These are phyloP conservation scores for Neurospora cerealis DNA, from an alignment of 495 filamentous ascomycete species.

Conservation along the genomic window DNA sequence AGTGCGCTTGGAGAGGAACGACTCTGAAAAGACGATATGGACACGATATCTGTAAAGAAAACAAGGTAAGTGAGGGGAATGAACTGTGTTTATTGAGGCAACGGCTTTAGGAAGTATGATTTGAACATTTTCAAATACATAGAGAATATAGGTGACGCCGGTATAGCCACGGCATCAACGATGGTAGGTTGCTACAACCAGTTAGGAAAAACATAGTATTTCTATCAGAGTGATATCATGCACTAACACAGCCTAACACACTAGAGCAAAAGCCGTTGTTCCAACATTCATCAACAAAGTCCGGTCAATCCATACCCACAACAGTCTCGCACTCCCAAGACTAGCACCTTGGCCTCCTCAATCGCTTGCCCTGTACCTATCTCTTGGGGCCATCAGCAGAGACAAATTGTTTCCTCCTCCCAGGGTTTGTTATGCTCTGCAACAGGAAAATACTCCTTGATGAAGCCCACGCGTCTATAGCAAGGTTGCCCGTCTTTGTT, in stretches of 20 bases:
- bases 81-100: too few relatives aligned
- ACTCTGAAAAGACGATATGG: neutral
- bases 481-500: neutral
- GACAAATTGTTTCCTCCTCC: neutral
- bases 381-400: neutral
- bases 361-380: neutral
- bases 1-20: neutral
- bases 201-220: neutral
- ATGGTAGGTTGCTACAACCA: accelerated
- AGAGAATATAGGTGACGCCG: too few relatives aligned
- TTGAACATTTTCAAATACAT: too few relatives aligned
- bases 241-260: neutral
- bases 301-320: neutral
- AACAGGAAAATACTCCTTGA: accelerated
- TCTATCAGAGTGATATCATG: accelerated
- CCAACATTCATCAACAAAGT: neutral
- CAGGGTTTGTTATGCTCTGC: too few relatives aligned
- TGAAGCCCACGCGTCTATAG: neutral
- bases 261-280: neutral
- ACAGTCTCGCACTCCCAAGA: neutral
- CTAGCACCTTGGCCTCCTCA: accelerated
- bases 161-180: neutral
- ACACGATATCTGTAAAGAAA: neutral
- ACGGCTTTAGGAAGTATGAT: too few relatives aligned
- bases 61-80: too few relatives aligned